Base-by-base conservation (phyloP, 106 monocot genomes). In the Dioscorea dumetorum region DNA sequence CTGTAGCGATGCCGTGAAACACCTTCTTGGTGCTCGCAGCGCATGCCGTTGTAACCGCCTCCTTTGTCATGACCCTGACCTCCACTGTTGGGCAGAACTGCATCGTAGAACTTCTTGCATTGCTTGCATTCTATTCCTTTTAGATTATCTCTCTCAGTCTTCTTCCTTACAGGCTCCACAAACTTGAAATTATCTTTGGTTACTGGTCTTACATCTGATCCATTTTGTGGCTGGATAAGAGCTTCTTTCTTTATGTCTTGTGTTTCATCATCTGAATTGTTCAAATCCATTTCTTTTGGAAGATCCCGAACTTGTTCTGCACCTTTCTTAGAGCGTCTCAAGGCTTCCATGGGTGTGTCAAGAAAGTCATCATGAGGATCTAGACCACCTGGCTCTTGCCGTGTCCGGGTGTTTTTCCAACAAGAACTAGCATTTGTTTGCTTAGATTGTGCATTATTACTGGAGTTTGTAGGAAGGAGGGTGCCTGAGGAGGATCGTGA, bases 41-140 rank as follows among this genome's bases (percentile, higher is more conserved):
- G 77, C 66, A 72, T 63, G 8, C 21, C n/a, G 12, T 50, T 59
- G n/a, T 17, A 34, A 19, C 33, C 17, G 33, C 48, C 60, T 23
- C 3, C 33, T 7, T 50, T 54, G 13, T 54, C 50, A 18, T 75
- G 32, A 13, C 33, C 59, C 24, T 66, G 61, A 49, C 19, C 64
- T 19, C 66, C 64, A 23, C 72, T 83, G 58, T 76, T 70, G 13
- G 89, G 89, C 19, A 86, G 87, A 77, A 93, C 87, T 12, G 83
- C 97, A 70, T 99, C 90, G 69, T 92, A 99, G 67, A 99, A 92
- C 68, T 92, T 92, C 82, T 87, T 89, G 80, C 97, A 99, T 58
- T 92, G 92, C 66, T 85, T 89, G 85, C 97, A 99, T 51, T 99
- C 90, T 0, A 90, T 66, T 67, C 97, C 97, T 75, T 82, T 87